phyloP scores from a whole-genome alignment of 345 rosid species.

The Eucalyptus marginata region DNA sequence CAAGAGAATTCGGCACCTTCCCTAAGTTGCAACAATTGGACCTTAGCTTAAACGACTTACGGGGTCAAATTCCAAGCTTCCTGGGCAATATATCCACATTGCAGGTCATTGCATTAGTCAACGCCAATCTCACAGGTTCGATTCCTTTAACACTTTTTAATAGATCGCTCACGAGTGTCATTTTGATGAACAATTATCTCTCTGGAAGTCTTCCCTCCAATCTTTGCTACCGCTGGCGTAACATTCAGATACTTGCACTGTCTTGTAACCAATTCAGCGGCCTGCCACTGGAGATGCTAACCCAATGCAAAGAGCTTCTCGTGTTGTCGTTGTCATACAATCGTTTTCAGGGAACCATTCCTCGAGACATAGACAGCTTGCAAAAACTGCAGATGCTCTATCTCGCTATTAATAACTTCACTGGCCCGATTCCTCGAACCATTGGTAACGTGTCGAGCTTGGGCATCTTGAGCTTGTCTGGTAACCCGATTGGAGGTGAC shows the following conservation, averaged over 20 bases:
- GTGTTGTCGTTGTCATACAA: accelerated
- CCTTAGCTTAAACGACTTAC: neutral
- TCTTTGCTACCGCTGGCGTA: neutral
- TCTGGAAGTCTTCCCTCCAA: neutral
- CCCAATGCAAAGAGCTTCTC: neutral
- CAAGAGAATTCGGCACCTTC: neutral
- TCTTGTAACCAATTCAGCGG: neutral
- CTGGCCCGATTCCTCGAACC: neutral
- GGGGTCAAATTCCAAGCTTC: neutral
- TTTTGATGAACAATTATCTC: accelerated
- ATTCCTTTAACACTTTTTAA: neutral
- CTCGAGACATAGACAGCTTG: neutral
- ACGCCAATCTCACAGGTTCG: neutral
- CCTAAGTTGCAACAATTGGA: neutral
- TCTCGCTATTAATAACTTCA: neutral
- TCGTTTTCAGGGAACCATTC: neutral
- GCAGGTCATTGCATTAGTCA: accelerated
- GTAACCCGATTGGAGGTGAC: neutral
- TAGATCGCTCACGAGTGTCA: neutral
- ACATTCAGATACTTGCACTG: neutral
- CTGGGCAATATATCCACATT: neutral
- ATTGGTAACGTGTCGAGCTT: neutral
- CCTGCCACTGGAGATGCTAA: neutral
- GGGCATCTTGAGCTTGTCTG: accelerated
- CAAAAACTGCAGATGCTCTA: neutral